Evolutionary conservation across 768 basidiomycete genomes (phyloP), one percentile per base, ranked within the genome.

Genomic region (Hypholoma fasciculare): DNA sequence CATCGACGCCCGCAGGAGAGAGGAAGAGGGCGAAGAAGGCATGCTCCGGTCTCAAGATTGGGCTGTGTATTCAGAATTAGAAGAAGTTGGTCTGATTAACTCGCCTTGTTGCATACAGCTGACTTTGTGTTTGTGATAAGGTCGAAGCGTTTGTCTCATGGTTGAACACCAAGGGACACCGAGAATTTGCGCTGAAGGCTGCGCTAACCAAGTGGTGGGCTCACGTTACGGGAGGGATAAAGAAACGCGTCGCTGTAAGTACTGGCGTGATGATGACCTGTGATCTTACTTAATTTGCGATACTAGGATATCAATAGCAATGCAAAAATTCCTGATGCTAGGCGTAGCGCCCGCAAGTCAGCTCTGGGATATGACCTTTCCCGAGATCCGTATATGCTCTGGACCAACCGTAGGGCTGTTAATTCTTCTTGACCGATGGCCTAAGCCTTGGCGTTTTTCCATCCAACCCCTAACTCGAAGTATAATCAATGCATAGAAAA

Each of bases 131-230:
- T 61, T 20, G 9, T 34, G 30, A 34, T 7, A 69, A 98, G 96
- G 72, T 96, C 54, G 89, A 93, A 38, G 85, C 88, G 56, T 91
- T 92, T 66, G 71, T 93, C 30, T 81, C 86, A 4, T 99, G 96
- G 96, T 78, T 99, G 16, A 97, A 96, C 69, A 80, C 87, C 34
- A 96, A 94, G 75, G 96, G 97, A 4, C 84, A 89, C 54, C 87
- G 96, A 54, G 96, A 99, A 72, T 75, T 89, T 42, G 87, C 87
- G 30, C 78, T 96, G 44, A 92, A 89, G 74, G 85, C 86, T 49
- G 74, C 82, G 1, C 75, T 99, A 58, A 83, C 82, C 14, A 94
- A 92, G 69, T 93, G 92, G 88, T 90, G 89, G 86, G 77, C 81
- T 49, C 92, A 94, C 69, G 85, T 96, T 57, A 82, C 84, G 13